These are phyloP conservation scores for Claviceps purpurea DNA, from an alignment of 2,329 filamentous ascomycete species.

Conservation along the genomic window DNA sequence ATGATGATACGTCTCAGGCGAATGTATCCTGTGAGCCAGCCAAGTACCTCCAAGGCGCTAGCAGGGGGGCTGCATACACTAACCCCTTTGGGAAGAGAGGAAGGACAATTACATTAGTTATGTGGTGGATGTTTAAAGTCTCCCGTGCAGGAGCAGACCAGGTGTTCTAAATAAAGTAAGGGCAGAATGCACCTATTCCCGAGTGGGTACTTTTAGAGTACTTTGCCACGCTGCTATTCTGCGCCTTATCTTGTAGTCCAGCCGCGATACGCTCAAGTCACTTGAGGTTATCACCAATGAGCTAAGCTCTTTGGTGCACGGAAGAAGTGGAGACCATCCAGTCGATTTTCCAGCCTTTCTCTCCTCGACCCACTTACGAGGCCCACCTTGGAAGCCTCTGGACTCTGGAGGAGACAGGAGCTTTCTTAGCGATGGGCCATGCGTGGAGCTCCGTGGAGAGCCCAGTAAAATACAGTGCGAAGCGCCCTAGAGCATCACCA, in stretches of 20 bases:
- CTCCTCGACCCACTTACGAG: neutral
- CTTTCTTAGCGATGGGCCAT: neutral
- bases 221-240: neutral
- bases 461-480: neutral
- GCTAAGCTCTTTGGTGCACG: neutral
- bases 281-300: neutral
- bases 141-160: neutral
- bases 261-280: neutral
- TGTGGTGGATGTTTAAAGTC: too few species aligned
- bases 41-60: too few species aligned
- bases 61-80: too few species aligned
- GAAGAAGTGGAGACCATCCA: neutral
- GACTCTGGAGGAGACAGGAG: neutral
- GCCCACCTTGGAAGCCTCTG: neutral
- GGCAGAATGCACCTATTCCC: neutral
- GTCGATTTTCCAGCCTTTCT: neutral
- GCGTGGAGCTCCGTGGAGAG: neutral
- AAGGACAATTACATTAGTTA: too few species aligned
- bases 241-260: neutral
- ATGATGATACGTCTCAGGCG: too few species aligned
- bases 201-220: neutral
- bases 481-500: neutral
- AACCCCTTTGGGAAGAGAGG: too few species aligned
- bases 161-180: neutral
- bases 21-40: too few species aligned